phyloP scores from a whole-genome alignment of 495 filamentous ascomycete species.

The Acidomyces sp. region DNA sequence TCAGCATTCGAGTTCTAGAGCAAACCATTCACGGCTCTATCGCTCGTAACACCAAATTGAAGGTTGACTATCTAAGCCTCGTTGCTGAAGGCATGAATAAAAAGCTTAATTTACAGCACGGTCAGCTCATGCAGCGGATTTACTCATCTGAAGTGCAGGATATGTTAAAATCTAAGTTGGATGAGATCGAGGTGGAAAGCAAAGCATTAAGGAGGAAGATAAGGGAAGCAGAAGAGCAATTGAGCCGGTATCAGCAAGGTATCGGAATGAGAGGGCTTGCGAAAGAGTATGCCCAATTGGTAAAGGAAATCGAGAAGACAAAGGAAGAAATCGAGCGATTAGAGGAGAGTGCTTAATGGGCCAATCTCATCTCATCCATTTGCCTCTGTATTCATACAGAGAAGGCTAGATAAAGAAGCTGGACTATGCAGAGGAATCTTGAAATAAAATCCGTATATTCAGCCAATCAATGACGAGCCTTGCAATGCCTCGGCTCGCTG shows the following conservation, averaged over 20 bases:
- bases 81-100: constrained; percentile 42
- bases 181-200: constrained; percentile 31
- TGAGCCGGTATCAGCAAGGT: constrained; percentile 23
- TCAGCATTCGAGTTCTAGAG: constrained; percentile 34
- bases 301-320: constrained; percentile 23
- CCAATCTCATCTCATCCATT: no score
- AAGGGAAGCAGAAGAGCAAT: constrained; percentile 17
- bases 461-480: no score
- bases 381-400: no score
- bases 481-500: no score
- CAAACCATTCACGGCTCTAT: constrained; percentile 53
- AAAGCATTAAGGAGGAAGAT: constrained; percentile 15
- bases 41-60: constrained; percentile 41
- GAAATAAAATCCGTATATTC: no score
- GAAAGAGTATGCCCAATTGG: constrained; percentile 21
- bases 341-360: no score
- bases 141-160: constrained; percentile 45
- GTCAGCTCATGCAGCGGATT: constrained; percentile 9
- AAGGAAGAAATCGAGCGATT: constrained; percentile 24
- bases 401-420: no score
- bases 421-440: no score
- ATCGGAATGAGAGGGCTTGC: constrained; percentile 26
- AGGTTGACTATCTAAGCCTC: constrained; percentile 46
- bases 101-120: constrained; percentile 25
- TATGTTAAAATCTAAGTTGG: constrained; percentile 45